Percentiles rank a stretch among this genome's conserved stretches.
These are phyloP conservation scores for Alternaria ethzedia DNA, from an alignment of 2,329 filamentous ascomycete species.

Conservation along the genomic window DNA sequence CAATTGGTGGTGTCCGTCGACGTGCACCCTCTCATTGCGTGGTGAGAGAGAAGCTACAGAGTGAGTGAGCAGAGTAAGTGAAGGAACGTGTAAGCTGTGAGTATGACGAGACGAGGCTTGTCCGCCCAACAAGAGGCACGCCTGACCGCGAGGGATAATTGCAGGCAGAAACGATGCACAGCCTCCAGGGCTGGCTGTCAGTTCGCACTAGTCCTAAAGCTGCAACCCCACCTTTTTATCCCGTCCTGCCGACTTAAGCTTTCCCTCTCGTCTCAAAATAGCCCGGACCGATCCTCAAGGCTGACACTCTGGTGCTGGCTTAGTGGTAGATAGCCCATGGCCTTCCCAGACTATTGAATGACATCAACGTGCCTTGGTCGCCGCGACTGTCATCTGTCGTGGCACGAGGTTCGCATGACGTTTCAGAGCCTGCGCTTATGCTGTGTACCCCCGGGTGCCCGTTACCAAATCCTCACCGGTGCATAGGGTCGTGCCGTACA, in stretches of 20 bases:
- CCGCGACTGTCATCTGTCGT: neutral
- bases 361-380: neutral
- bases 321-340: neutral
- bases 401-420: neutral
- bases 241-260: slow-evolving; percentile 4
- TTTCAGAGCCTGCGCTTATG: slow-evolving; percentile 4
- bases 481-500: slow-evolving; percentile 9
- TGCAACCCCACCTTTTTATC: too few species aligned
- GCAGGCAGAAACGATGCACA: slow-evolving; percentile 14
- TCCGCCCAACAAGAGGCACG: slow-evolving; percentile 4
- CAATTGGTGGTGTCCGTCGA: slow-evolving; percentile 1
- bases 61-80: neutral
- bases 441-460: slow-evolving; percentile 9
- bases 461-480: slow-evolving; percentile 11
- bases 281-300: neutral
- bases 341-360: neutral
- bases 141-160: slow-evolving; percentile 14
- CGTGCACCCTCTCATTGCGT: slow-evolving; percentile 5
- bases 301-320: neutral
- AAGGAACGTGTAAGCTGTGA: neutral
- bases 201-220: neutral
- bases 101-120: slow-evolving; percentile 10
- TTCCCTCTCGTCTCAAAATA: slow-evolving; percentile 12
- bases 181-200: neutral
- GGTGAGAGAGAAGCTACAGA: neutral